Percentiles rank a stretch among this genome's conserved stretches.
Conservation (phyloP, 2,329 filamentous ascomycete species). For the Coleophoma eucalyptorum region DNA sequence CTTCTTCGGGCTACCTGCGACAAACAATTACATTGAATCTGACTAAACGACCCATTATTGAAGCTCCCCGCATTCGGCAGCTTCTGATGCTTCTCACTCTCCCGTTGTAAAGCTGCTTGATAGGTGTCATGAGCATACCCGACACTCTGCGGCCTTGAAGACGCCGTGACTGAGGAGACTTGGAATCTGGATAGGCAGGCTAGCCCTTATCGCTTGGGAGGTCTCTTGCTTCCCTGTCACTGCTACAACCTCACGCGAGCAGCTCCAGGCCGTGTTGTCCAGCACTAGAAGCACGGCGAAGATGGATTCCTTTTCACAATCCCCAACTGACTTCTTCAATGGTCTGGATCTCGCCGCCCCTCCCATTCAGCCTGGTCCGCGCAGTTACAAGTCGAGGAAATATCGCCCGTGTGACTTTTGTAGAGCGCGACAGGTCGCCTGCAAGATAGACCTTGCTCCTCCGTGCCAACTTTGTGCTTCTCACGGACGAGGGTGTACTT, state of each 20-base stretch:
- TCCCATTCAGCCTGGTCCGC: conserved; percentile 21
- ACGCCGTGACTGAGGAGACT: too few species aligned
- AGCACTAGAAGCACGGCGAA: not conserved
- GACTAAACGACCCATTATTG: too few species aligned
- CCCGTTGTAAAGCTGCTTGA: not conserved
- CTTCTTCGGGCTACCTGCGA: too few species aligned
- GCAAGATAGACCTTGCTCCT: conserved; percentile 35
- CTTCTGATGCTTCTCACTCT: not conserved
- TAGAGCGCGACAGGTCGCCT: conserved; percentile 39
- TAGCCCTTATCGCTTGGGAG: too few species aligned
- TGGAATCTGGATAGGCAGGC: too few species aligned
- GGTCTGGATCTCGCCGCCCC: conserved; percentile 17
- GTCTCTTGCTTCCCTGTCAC: not conserved
- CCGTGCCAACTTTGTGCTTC: conserved; percentile 39
- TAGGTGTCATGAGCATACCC: not conserved
- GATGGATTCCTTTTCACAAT: conserved; percentile 2
- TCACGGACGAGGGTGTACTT: conserved; percentile 39
- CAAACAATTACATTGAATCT: too few species aligned
- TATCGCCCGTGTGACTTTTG: conserved; percentile 42
- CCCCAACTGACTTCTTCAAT: conserved; percentile 23
- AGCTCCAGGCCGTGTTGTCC: too few species aligned
- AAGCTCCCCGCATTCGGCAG: conserved; percentile 1
- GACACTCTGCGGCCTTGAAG: too few species aligned
- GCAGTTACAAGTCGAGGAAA: conserved; percentile 26
- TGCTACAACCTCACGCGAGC: too few species aligned